Conservation (phyloP, 768 basidiomycete species). For the Pisolithus sp. region DNA sequence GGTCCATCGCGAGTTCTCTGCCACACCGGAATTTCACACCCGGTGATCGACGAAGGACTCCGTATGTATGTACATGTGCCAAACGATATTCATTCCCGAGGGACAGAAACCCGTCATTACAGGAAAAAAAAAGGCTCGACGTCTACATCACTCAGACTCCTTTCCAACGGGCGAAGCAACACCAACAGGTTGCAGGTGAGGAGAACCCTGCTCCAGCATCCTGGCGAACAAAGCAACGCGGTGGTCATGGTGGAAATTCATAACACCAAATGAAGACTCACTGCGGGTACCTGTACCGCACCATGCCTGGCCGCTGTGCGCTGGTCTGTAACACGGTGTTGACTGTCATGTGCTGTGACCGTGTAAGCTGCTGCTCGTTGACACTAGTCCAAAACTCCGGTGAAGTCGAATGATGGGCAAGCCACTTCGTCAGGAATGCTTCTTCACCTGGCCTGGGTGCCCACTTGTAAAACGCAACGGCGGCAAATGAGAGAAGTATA, state of each 20-base stretch:
- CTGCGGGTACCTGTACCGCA: slow-evolving; percentile 70
- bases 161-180: slow-evolving; percentile 32
- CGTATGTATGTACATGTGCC: not conserved
- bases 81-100: not conserved
- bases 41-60: too few species aligned
- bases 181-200: slow-evolving; percentile 57
- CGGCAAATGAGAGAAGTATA: slow-evolving; percentile 42
- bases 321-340: slow-evolving; percentile 36
- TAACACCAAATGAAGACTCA: slow-evolving; percentile 34
- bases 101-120: not conserved
- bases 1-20: not conserved
- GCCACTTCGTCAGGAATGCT: slow-evolving; percentile 60
- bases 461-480: slow-evolving; percentile 57
- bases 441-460: slow-evolving; percentile 58
- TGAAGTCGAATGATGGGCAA: slow-evolving; percentile 51
- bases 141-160: slow-evolving; percentile 9
- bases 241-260: slow-evolving; percentile 3
- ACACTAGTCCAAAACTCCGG: slow-evolving; percentile 46
- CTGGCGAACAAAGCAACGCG: slow-evolving; percentile 29
- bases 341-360: slow-evolving; percentile 35
- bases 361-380: slow-evolving; percentile 51
- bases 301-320: slow-evolving; percentile 41
- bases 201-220: slow-evolving; percentile 51
- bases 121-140: not conserved
- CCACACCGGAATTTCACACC: not conserved